Evolutionary conservation across 208 protist species (phyloP).

Genomic region (Trypanosoma scelopori): DNA sequence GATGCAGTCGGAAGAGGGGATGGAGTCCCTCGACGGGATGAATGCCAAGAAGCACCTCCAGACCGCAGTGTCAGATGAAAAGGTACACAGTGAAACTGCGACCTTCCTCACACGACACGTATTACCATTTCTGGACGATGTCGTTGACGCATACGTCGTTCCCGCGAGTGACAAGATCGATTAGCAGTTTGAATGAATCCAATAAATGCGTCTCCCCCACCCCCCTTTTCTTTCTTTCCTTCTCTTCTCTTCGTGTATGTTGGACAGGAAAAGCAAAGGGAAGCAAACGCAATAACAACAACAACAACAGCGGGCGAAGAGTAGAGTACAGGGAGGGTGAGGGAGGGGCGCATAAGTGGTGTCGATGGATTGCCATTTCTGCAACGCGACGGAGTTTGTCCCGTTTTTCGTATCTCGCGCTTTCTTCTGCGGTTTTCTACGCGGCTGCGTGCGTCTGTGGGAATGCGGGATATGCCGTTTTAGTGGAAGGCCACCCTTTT

Average conservation of each 20-base stretch:
- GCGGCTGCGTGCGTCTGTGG: too few relatives aligned
- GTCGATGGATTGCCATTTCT: too few relatives aligned
- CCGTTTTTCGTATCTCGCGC: too few relatives aligned
- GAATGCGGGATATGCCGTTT: not conserved
- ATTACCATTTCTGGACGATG: conserved; percentile 76
- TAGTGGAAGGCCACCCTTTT: conserved; percentile 6
- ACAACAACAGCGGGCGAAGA: too few relatives aligned
- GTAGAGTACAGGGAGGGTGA: too few relatives aligned
- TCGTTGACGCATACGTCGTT: conserved; percentile 78
- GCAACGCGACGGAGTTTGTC: too few relatives aligned
- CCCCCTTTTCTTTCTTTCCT: conserved; percentile 3
- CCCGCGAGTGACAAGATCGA: conserved; percentile 64
- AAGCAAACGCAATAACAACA: too few relatives aligned
- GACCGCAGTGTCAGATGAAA: conserved; percentile 31
- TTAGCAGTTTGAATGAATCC: conserved; percentile 24
- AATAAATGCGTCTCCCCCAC: not conserved
- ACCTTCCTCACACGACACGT: conserved; percentile 62
- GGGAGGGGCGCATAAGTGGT: too few relatives aligned
- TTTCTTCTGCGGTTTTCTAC: too few relatives aligned
- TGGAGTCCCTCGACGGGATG: conserved; percentile 63
- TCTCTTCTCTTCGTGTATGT: conserved; percentile 5
- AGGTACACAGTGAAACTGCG: conserved; percentile 15
- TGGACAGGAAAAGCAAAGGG: too few relatives aligned
- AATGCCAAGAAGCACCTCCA: conserved; percentile 73
- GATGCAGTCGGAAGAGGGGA: conserved; percentile 67